Conservation (phyloP, 2,329 filamentous ascomycete species). For the Sporothrix schenckii region DNA sequence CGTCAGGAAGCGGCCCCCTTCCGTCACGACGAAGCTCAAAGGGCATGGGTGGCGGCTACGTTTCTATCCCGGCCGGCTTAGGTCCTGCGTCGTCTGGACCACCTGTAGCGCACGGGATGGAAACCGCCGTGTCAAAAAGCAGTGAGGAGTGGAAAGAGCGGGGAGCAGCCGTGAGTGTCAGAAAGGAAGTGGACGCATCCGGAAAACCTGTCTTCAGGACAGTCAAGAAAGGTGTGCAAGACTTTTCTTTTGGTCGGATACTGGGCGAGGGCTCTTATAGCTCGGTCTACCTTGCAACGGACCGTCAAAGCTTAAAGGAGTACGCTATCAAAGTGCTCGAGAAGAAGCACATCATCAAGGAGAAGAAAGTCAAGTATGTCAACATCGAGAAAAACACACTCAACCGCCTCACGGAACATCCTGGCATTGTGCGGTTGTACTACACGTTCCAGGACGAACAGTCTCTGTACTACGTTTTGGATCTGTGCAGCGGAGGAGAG, state of each 20-base stretch:
- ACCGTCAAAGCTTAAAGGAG: constrained; percentile 90
- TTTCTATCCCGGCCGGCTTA: constrained; percentile 42
- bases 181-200: constrained; percentile 81
- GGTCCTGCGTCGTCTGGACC: constrained; percentile 38
- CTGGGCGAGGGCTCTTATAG: constrained; percentile 98
- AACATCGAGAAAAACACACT: constrained; percentile 99
- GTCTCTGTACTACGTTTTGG: constrained; percentile 94
- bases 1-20: constrained; percentile 61
- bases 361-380: constrained; percentile 99
- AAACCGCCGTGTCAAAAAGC: constrained; percentile 55
- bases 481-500: constrained; percentile 89
- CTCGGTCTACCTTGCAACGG: constrained; percentile 88
- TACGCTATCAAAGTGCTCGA: constrained; percentile 98
- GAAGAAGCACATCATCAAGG: constrained; percentile 98
- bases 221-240: constrained; percentile 95
- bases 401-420: constrained; percentile 93
- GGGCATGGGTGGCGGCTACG: constrained; percentile 64
- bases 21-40: constrained; percentile 78
- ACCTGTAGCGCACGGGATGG: constrained; percentile 43
- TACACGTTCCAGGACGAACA: constrained; percentile 98
- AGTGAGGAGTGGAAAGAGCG: constrained; percentile 96
- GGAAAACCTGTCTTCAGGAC: constrained; percentile 80
- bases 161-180: constrained; percentile 82
- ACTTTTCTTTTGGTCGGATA: constrained; percentile 90
- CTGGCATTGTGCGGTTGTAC: constrained; percentile 92